A percentile compares a stretch with the other conserved stretches of the same genome.
Conservation (phyloP, 176 grass and related monocot genomes). For the Hordeum vulgare region DNA sequence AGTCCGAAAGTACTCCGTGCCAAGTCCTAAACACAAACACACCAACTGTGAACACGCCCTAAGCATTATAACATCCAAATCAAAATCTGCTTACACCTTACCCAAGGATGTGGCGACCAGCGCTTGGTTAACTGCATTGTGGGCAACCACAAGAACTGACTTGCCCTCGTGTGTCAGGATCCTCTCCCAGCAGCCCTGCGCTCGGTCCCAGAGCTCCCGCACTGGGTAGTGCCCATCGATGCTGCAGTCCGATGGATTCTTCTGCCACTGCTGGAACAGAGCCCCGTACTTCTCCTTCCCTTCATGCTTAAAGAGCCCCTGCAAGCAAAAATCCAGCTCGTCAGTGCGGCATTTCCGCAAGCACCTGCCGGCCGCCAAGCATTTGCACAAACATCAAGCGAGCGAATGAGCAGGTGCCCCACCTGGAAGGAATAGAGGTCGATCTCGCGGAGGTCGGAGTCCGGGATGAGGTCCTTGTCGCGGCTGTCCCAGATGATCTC, state of each 20-base stretch:
- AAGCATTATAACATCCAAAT: background rate
- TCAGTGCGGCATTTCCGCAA: background rate
- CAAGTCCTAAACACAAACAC: conserved; percentile 51
- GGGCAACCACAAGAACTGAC: conserved; percentile 88
- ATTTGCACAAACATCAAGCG: background rate
- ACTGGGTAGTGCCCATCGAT: conserved; percentile 90
- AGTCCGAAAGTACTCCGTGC: conserved; percentile 63
- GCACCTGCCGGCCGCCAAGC: background rate
- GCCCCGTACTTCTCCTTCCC: conserved; percentile 69
- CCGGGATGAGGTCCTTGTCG: conserved; percentile 54
- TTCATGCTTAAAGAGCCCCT: conserved; percentile 86
- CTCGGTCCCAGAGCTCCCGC: conserved; percentile 66
- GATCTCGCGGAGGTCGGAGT: conserved; percentile 78
- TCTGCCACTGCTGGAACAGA: conserved; percentile 64
- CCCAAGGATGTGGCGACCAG: conserved; percentile 80
- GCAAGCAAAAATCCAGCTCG: background rate
- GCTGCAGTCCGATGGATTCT: conserved; percentile 58
- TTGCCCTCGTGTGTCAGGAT: conserved; percentile 69
- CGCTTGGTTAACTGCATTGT: conserved; percentile 90
- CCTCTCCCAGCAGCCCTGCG: conserved; percentile 69
- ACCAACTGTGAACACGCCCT: background rate
- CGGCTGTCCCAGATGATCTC: conserved; percentile 78
- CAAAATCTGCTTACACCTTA: conserved; percentile 6
- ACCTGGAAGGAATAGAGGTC: conserved; percentile 96
- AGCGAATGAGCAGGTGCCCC: background rate